Evolutionary conservation across 768 basidiomycete species (phyloP).

Genomic region (Lentinula lateritia): DNA sequence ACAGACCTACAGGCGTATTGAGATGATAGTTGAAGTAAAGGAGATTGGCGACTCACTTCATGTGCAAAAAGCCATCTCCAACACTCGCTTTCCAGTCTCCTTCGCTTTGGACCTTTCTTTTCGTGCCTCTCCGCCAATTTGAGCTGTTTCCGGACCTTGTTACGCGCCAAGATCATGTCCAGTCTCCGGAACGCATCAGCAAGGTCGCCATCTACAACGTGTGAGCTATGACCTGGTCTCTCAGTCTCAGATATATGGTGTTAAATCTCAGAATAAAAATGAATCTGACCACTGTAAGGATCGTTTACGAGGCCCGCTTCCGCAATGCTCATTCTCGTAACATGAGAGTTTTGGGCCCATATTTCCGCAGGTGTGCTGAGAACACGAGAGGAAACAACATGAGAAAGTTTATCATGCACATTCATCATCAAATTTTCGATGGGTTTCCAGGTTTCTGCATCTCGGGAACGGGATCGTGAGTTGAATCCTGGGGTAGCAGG

Average conservation of each 20-base stretch:
- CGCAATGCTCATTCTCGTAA: conserved; percentile 11
- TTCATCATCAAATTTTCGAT: too few species aligned
- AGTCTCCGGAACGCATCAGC: conserved; percentile 43
- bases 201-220: conserved; percentile 38
- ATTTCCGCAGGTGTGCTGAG: conserved; percentile 24
- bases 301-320: conserved; percentile 15
- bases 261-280: neutral
- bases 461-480: too few species aligned
- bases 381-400: neutral
- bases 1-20: conserved; percentile 53
- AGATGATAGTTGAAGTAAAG: conserved; percentile 9
- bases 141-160: conserved; percentile 49
- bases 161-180: conserved; percentile 44
- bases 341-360: conserved; percentile 33
- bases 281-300: conserved; percentile 47
- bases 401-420: neutral
- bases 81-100: conserved; percentile 67
- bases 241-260: neutral
- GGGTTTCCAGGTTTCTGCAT: too few species aligned
- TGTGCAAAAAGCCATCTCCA: conserved; percentile 79
- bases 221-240: conserved; percentile 55
- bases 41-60: conserved; percentile 45
- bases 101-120: conserved; percentile 76
- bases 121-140: conserved; percentile 60
- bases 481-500: neutral